Evolutionary conservation across 2,329 filamentous ascomycete species (phyloP).

Genomic region (Didymellaceae sp.): DNA sequence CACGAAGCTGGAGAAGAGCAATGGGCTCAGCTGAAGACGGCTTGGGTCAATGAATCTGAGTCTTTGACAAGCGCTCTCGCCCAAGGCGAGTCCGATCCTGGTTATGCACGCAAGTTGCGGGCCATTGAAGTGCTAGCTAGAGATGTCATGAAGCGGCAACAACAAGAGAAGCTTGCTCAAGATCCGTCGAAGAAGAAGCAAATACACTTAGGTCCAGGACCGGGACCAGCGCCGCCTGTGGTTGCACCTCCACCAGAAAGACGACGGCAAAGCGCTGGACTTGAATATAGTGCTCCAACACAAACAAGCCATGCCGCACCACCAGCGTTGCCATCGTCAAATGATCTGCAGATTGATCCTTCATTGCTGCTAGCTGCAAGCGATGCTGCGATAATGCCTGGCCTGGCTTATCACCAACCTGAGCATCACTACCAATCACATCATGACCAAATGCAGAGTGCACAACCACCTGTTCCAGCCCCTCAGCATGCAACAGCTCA

Average conservation of each 20-base stretch:
- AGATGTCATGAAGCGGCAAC: slow-evolving; percentile 78
- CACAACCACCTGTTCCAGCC: slow-evolving; percentile 32
- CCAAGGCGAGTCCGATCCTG: slow-evolving; percentile 59
- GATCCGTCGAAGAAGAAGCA: slow-evolving; percentile 57
- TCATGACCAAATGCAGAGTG: slow-evolving; percentile 46
- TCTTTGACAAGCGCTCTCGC: slow-evolving; percentile 63
- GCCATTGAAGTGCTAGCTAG: slow-evolving; percentile 74
- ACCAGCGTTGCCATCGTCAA: slow-evolving; percentile 43
- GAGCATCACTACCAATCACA: slow-evolving; percentile 20
- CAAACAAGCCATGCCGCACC: slow-evolving; percentile 22
- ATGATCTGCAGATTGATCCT: slow-evolving; percentile 68
- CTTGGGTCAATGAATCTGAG: slow-evolving; percentile 68
- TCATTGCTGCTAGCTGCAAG: slow-evolving; percentile 66
- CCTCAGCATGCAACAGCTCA: slow-evolving; percentile 38
- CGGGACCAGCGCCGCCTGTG: slow-evolving; percentile 48
- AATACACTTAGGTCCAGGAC: slow-evolving; percentile 49
- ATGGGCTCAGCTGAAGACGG: slow-evolving; percentile 72
- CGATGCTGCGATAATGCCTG: slow-evolving; percentile 50
- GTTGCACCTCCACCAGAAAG: slow-evolving; percentile 32
- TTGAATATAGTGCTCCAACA: slow-evolving; percentile 2
- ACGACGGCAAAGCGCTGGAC: slow-evolving; percentile 30
- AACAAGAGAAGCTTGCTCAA: slow-evolving; percentile 68
- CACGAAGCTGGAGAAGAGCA: slow-evolving; percentile 73
- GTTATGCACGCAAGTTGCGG: slow-evolving; percentile 63
- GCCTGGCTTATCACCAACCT: slow-evolving; percentile 26